Evolutionary conservation across 2,329 filamentous ascomycete genomes (phyloP).

Genomic region (Moelleriella libera): DNA sequence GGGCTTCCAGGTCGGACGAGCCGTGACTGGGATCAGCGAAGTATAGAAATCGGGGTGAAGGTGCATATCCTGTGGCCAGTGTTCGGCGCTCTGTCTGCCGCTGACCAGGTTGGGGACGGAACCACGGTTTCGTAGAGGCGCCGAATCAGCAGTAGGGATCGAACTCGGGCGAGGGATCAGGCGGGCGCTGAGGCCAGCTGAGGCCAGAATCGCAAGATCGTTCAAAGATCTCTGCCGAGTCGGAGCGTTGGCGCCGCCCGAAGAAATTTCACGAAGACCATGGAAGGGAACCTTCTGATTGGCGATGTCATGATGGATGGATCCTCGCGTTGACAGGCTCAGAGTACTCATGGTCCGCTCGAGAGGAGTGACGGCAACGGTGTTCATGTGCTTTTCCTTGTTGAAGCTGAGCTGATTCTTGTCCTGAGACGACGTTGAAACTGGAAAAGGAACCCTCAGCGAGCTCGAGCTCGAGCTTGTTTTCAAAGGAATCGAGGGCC

Average conservation of each 20-base stretch:
- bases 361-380: not conserved
- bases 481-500: not conserved
- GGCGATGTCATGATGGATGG: not conserved
- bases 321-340: not conserved
- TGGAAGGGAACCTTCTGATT: not conserved
- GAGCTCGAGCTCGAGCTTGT: not conserved
- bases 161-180: slow-evolving; percentile 2
- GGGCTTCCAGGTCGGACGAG: not conserved
- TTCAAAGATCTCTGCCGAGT: slow-evolving; percentile 2
- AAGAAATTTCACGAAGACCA: not conserved
- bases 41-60: not conserved
- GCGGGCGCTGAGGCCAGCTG: not conserved
- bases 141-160: not conserved
- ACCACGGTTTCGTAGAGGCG: not conserved
- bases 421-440: not conserved
- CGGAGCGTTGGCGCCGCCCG: not conserved
- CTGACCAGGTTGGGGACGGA: not conserved
- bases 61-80: not conserved
- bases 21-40: not conserved
- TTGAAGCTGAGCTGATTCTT: not conserved
- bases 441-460: not conserved
- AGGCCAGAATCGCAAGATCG: not conserved
- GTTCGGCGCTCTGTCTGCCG: not conserved
- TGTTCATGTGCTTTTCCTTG: not conserved
- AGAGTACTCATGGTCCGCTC: not conserved